Percentiles rank a stretch among this genome's conserved stretches.
Conservation (phyloP, 2,329 filamentous ascomycete species). For the Monosporascus sp. region DNA sequence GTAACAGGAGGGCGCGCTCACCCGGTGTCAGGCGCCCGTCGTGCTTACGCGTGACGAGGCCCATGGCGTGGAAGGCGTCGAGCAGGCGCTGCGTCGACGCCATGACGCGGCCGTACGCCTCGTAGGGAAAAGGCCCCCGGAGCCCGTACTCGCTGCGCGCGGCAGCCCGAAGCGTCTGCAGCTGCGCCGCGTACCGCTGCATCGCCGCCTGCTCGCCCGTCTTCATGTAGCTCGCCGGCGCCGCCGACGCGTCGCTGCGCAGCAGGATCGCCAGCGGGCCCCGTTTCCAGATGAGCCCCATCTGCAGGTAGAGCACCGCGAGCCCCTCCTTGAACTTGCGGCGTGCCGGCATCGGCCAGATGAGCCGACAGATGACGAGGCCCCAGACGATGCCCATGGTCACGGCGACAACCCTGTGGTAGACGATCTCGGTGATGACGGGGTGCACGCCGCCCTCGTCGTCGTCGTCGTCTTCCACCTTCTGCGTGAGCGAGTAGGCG, state of each 20-base stretch:
- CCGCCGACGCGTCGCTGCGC: conserved; percentile 42
- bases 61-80: conserved; percentile 95
- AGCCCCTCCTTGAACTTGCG: conserved; percentile 85
- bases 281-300: conserved; percentile 94
- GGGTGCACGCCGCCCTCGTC: conserved; percentile 83
- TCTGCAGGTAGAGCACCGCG: conserved; percentile 85
- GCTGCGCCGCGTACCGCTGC: conserved; percentile 69
- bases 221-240: conserved; percentile 67
- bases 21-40: conserved; percentile 63
- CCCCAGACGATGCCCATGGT: conserved; percentile 87
- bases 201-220: conserved; percentile 83
- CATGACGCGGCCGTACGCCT: conserved; percentile 68
- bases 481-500: conserved; percentile 80
- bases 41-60: conserved; percentile 81
- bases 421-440: conserved; percentile 79
- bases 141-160: conserved; percentile 87
- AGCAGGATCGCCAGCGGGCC: conserved; percentile 76
- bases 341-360: conserved; percentile 92
- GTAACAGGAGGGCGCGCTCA: conserved; percentile 73
- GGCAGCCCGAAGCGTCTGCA: conserved; percentile 67
- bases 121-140: conserved; percentile 76
- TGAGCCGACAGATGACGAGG: conserved; percentile 77
- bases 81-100: conserved; percentile 77
- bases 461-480: conserved; percentile 75
- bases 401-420: conserved; percentile 83